Evolutionary conservation across 169 alveolate genomes (phyloP), one percentile per base, ranked within the genome.

Genomic region (Plasmodium vivax): DNA sequence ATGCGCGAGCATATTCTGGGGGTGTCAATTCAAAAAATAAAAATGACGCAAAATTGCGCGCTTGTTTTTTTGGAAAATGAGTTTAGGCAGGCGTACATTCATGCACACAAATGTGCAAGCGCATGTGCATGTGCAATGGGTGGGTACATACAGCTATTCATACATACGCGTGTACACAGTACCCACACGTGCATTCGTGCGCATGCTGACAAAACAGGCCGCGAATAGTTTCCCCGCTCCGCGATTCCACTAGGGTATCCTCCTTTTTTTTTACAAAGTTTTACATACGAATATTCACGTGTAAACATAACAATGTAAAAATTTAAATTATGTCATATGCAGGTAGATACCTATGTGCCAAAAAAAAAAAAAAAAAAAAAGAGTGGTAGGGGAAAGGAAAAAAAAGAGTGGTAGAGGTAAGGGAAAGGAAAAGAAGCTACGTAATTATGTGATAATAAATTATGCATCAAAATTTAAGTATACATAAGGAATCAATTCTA

Each of bases 241-340:
- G 58, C 10, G 58, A 9, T 47, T 47, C 58, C 58, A 47, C n/a
- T 47, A 10, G 58, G 58, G 58, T 47, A 47, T 47, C 58, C 58
- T 47, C 58, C 12, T 47, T 47, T 47, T 47, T 47, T 47, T 47
- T 47, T 47, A 47, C 58, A 47, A 47, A 47, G 58, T 47, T 34
- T 83, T 72, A 34, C 43, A 51, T 43, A 43, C 34, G 68, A 83
- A 83, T 32, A 23, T 30, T 72, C 10, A 83, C 43, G 47, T 83
- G 16, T 83, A 83, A 36, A 34, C 43, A 9, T 79, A 79, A 8
- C 5, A 27, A 79, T 10, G 43, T 79, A 16, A 16, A 30, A 30
- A 12, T 83, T 71, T 83, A 83, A 72, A 83, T 72, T 72, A 71
- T 47, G 84, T 71, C 62, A 83, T 32, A 34, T 34, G 84, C 56